Evolutionary conservation across 768 basidiomycete species (phyloP), one percentile per base, ranked within the genome.

Genomic region (Symmetrospora coprosmae): DNA sequence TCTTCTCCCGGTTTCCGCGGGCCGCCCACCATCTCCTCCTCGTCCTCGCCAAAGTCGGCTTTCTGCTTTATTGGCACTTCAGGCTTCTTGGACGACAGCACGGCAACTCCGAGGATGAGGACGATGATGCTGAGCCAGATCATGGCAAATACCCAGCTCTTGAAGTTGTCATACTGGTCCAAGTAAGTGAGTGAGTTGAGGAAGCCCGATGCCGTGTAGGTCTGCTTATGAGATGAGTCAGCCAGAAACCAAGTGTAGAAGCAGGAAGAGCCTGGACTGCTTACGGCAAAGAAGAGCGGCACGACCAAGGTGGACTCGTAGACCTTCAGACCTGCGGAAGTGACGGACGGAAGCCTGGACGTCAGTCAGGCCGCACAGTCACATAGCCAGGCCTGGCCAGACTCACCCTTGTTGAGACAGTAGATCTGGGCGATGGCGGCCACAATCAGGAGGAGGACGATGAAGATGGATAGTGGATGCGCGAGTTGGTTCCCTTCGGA

Each of bases 31-130:
- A 33, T 34, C 19, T 33, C 30, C 6, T 49, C 39, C 30, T 56
- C 53, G 17, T 27, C 50, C 17, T 56, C 19, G 21, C 13, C 53
- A n/a, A n/a, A n/a, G n/a, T n/a, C n/a, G n/a, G n/a, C n/a, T n/a
- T 40, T 56, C 19, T n/a, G 21, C 49, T 21, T 27, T 30, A 39
- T 37, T 17, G 11, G 21, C 25, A 25, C 21, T 14, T 56, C 53
- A n/a, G 87, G 84, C 68, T 91, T 89, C 76, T 96, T 91, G 74
- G 86, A 82, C 2, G 89, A 91, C 25, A 96, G 77, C 1, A 96
- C 80, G n/a, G 91, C 84, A 50, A 97, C 92, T 9, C 92, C 91
- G 0, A 79, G 81, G 43, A 96, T 84, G 55, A 97, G 82, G 40
- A 94, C 78, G 41, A 82, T 73, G 66, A 96, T 91, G 1, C 89